Percentiles rank a stretch among this genome's conserved stretches.
Evolutionary conservation across 1,284 basidiomycete species (phyloP).

Genomic region (Trametes polyzona): DNA sequence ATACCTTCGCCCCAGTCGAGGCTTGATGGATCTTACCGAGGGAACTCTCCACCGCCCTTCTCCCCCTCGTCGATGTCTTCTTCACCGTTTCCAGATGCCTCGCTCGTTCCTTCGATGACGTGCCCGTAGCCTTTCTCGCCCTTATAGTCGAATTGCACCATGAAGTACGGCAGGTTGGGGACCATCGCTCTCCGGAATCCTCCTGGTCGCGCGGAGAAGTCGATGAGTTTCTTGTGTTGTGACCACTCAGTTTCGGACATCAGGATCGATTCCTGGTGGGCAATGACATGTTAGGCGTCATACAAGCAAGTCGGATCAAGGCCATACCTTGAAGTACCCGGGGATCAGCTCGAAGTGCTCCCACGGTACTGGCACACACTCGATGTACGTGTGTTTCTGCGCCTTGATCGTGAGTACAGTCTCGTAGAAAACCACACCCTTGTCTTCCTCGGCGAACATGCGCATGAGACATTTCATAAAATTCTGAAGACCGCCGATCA

Average conservation of each 20-base stretch:
- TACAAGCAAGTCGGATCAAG: neutral
- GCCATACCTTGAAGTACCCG: slow-evolving; percentile 85
- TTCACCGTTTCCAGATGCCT: slow-evolving; percentile 65
- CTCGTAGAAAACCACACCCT: slow-evolving; percentile 93
- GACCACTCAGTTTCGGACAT: slow-evolving; percentile 96
- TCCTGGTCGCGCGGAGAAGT: slow-evolving; percentile 86
- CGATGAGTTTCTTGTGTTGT: slow-evolving; percentile 95
- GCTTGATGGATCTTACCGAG: slow-evolving; percentile 58
- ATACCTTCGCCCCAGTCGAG: neutral
- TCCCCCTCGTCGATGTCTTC: slow-evolving; percentile 81
- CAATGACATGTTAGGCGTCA: neutral
- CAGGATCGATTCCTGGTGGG: slow-evolving; percentile 83
- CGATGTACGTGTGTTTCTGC: slow-evolving; percentile 92
- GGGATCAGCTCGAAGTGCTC: slow-evolving; percentile 85
- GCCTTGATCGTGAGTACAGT: slow-evolving; percentile 85
- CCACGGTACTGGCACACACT: slow-evolving; percentile 90
- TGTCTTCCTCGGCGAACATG: slow-evolving; percentile 89
- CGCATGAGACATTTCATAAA: slow-evolving; percentile 99
- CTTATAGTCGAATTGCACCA: slow-evolving; percentile 97
- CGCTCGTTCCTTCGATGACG: slow-evolving; percentile 88
- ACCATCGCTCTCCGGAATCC: slow-evolving; percentile 94
- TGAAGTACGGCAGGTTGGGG: slow-evolving; percentile 96
- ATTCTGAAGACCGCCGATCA: slow-evolving; percentile 60
- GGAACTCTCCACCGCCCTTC: slow-evolving; percentile 88
- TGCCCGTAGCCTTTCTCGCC: slow-evolving; percentile 98